Base-by-base conservation (phyloP, 345 rosid genomes). In the Capsella bursapastoris region DNA sequence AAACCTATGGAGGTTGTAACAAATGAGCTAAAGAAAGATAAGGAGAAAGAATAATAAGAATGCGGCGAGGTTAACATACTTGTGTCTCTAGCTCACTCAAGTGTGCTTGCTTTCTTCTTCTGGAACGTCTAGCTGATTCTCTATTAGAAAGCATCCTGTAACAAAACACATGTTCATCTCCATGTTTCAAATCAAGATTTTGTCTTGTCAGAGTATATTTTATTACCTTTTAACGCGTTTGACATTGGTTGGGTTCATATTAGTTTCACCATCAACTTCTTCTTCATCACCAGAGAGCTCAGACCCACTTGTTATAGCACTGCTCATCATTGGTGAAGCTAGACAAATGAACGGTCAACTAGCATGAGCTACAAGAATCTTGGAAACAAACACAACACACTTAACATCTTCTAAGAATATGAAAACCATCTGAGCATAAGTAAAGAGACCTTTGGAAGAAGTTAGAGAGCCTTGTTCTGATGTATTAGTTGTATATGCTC, bases 111-210 rank as follows among this genome's bases (percentile, higher is more conserved):
- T 92, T 95, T 81, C 99, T 89, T 83, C 89, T 86, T 76, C 99
- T 83, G 12, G 99, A 95, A 22, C 98, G 89, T 83, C 98, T 86
- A 37, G 99, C 99, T 28, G 99, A 92, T 82, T 92, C 99, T 56
- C 98, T 83, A 76, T 95, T 95, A 32, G 99, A 92, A 68, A 87
- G 91, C 99, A 92, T 95, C 84, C 99, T 95, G 86, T 35, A 56
- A 37, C 44, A 76, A 22, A 44, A 34, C n/a, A 52, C 27, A 34
- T 43, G 64, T 22, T 25, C 45, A 35, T 59, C 40, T 62, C 50
- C 25, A 22, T 22, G 25, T 22, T 22, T 22, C 63, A 52, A 29
- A 44, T 44, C 12, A 52, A 40, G 61, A 40, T 31, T 11, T 31
- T 16, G 43, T n/a, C 43, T 60, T n/a, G 9, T 18, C 38, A 73